A percentile compares a stretch with the other conserved stretches of the same genome.
Evolutionary conservation across 176 grass and related monocot species (phyloP).

Genomic region (Avena insularis): DNA sequence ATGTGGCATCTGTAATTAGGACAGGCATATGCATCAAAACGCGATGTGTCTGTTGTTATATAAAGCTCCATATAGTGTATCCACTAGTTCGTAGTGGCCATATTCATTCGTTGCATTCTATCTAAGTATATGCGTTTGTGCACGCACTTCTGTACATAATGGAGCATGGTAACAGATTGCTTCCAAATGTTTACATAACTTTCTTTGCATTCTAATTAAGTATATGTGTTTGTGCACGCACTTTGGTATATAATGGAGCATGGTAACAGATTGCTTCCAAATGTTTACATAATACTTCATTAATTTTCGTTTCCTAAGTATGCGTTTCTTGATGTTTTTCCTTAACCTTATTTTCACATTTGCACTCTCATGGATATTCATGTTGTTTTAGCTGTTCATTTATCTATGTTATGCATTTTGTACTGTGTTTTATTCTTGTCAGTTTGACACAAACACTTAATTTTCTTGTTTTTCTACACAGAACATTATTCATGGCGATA

Average conservation of each 20-base stretch:
- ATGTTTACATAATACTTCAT: background rate
- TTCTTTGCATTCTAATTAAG: background rate
- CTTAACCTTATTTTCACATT: background rate
- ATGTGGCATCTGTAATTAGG: background rate
- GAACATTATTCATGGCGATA: constrained; percentile 92
- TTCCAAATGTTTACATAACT: background rate
- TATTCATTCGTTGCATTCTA: background rate
- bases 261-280: background rate
- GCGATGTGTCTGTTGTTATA: background rate
- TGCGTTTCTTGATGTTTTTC: background rate
- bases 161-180: background rate
- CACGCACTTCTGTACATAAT: constrained; percentile 9
- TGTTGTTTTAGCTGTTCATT: constrained; percentile 4
- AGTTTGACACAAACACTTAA: background rate
- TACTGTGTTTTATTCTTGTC: constrained; percentile 8
- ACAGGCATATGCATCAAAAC: background rate
- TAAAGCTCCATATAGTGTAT: background rate
- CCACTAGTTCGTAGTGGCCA: background rate
- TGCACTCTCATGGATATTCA: background rate
- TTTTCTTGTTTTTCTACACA: constrained; percentile 45
- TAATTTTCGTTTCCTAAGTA: background rate
- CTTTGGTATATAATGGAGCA: constrained; percentile 7
- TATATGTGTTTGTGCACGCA: background rate
- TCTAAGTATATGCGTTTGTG: background rate
- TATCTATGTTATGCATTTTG: constrained; percentile 29